Evolutionary conservation across 2,329 filamentous ascomycete species (phyloP), one percentile per base, ranked within the genome.

Genomic region (Xylariomycetidae sp.): DNA sequence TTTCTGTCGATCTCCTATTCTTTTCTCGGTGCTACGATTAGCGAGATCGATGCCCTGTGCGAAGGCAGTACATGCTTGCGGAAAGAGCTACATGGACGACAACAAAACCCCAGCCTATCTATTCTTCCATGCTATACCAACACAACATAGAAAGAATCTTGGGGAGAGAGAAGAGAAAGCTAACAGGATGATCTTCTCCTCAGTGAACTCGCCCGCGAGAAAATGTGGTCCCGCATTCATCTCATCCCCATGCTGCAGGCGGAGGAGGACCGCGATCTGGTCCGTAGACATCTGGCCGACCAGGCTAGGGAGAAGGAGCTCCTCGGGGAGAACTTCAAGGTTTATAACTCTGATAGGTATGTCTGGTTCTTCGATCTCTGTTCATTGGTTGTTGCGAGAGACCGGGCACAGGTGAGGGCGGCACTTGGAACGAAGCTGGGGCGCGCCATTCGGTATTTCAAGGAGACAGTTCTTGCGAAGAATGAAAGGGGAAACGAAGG

Each of bases 151-250:
- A n/a, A n/a, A n/a, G n/a, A n/a, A n/a, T n/a, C n/a, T n/a, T n/a
- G n/a, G n/a, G n/a, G n/a, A n/a, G n/a, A n/a, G n/a, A n/a, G n/a
- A n/a, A n/a, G n/a, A n/a, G n/a, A n/a, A n/a, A n/a, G 14, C 25
- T 27, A 15, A 27, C 25, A 23, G n/a, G 20, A 27, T 10, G 9
- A 10, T 10, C 13, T 15, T 16, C 16, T 7, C 13, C 18, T 8
- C 53, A 96, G 89, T 58, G 92, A 98, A 66, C 82, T 95, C 49
- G 86, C 82, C 44, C 87, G 92, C 53, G 92, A 98, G 60, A 98
- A 97, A 74, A 92, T 95, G 79, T 98, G 92, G 92, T 80, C 87
- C 42, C 84, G 92, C 58, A 94, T 98, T 66, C 80, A 97, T 67
- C 74, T 98, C 45, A 92, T 90, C 56, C 92, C 92, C 38, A 69